Base-by-base conservation (phyloP, 768 basidiomycete genomes). In the Botryobasidium botryosum region DNA sequence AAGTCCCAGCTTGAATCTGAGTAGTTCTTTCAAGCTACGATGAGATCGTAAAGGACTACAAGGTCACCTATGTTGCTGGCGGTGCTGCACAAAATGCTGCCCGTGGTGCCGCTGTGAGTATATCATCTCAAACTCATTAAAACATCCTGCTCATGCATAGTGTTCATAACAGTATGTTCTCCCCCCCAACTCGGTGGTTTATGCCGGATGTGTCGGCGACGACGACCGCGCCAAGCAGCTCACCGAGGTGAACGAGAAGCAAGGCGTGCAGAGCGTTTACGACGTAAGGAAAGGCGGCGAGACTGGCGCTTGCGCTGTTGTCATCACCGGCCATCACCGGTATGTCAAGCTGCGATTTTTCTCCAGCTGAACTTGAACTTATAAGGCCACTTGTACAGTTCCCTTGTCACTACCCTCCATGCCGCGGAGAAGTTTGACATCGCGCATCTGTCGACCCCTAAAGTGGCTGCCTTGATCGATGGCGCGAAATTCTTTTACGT, bases 81-180 rank as follows among this genome's bases (percentile, higher is more conserved):
- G 94, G 94, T 55, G 92, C 94, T 24, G 76, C 86, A 24, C 94
- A 99, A 62, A 99, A 99, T 57, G 76, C 91, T 56, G 91, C 92
- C 46, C 83, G 94, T 40, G 91, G 78, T 52, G 94, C 92, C 53
- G 90, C 94, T 36, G 92, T 94, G 61, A 49, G 87, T 63, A 17
- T 32, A 2, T 17, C 8, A 44, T 44, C 36, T 15, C 31, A 28
- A 25, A 21, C 40, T 51, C 43, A 31, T 41, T 27, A 10, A 35
- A 40, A 26, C 23, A 23, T 13, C 24, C 15, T 64, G 21, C 12
- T 15, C 28, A 10, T 31, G 27, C 41, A 43, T 39, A 26, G 21
- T 37, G 37, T 40, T n/a, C 32, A 5, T 8, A n/a, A 4, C 56
- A 97, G 92, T 99, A 96, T 59, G 68, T 94, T 40, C 75, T 96